Percentiles rank a stretch among this genome's conserved stretches.
Conservation (phyloP, 805 yeast species). For the Candida tammaniensis region DNA sequence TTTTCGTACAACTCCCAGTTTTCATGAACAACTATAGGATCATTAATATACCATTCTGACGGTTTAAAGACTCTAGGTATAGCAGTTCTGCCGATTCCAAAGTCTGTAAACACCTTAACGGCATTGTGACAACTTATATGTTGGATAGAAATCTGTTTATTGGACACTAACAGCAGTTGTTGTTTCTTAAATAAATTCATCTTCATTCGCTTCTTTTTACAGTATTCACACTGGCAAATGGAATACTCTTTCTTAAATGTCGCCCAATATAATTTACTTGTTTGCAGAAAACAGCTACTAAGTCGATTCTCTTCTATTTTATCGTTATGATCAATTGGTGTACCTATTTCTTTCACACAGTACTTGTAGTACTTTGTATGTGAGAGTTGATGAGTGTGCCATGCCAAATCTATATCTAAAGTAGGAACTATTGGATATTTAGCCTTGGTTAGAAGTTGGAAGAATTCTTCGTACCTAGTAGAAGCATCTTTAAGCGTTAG, state of each 20-base stretch:
- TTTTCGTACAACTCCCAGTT: constrained; percentile 1
- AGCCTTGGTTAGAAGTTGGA: constrained; percentile 6
- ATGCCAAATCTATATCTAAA: constrained; percentile 7
- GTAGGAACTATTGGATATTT: constrained; percentile 7
- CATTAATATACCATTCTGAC: no score
- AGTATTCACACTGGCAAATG: constrained; percentile 3
- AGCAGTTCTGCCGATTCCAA: no score
- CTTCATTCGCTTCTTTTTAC: neutral
- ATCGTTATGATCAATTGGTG: constrained; percentile 19
- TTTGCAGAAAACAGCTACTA: constrained; percentile 15
- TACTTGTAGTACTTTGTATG: constrained; percentile 1
- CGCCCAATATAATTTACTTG: constrained; percentile 6
- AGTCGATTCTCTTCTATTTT: constrained; percentile 20
- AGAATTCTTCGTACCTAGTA: constrained; percentile 19
- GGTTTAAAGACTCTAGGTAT: no score
- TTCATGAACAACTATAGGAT: no score
- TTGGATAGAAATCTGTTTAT: neutral
- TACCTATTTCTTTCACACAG: constrained; percentile 5
- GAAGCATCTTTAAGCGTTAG: constrained; percentile 18
- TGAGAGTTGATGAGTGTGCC: constrained; percentile 9
- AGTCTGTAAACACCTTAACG: constrained; percentile 1
- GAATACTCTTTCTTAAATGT: constrained; percentile 1
- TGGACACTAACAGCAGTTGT: neutral
- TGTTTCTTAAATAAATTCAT: constrained; percentile 1
- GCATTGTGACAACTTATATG: constrained; percentile 4